Conservation (phyloP, 2,329 filamentous ascomycete species). For the Colletotrichum lini region DNA sequence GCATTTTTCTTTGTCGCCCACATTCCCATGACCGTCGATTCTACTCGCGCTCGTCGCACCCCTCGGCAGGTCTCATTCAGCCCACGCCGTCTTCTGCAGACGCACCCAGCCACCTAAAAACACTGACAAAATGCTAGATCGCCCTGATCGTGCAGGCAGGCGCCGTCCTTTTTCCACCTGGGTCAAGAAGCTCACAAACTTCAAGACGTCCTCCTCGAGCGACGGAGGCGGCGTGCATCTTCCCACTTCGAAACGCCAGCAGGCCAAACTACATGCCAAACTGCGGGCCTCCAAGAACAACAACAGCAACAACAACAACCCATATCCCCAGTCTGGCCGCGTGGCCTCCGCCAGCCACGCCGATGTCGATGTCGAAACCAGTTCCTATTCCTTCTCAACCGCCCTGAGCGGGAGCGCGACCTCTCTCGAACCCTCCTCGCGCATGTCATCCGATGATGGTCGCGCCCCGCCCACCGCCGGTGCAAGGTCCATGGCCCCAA, state of each 20-base stretch:
- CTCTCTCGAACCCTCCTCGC: conserved; percentile 71
- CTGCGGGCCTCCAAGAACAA: conserved; percentile 79
- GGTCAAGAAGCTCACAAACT: conserved; percentile 93
- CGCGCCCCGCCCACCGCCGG: conserved; percentile 71
- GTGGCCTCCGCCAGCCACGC: conserved; percentile 53
- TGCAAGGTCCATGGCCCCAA: conserved; percentile 82
- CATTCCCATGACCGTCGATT: background rate
- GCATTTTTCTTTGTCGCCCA: background rate
- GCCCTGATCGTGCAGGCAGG: conserved; percentile 73
- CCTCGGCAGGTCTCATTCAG: conserved; percentile 4
- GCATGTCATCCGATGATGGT: conserved; percentile 73
- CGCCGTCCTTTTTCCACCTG: conserved; percentile 91
- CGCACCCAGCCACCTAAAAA: conserved; percentile 20
- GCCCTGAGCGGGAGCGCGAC: conserved; percentile 67
- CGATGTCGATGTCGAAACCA: conserved; percentile 48
- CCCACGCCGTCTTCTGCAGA: conserved; percentile 38
- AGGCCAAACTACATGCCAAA: conserved; percentile 64
- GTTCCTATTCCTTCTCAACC: conserved; percentile 69
- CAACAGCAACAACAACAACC: conserved; percentile 88
- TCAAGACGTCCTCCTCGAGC: conserved; percentile 79
- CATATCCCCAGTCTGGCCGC: conserved; percentile 88
- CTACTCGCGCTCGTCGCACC: background rate
- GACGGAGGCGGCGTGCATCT: conserved; percentile 51
- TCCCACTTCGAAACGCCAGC: conserved; percentile 57
- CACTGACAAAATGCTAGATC: conserved; percentile 69